Base-by-base conservation (phyloP, 768 basidiomycete species). In the Suillus bovinus region DNA sequence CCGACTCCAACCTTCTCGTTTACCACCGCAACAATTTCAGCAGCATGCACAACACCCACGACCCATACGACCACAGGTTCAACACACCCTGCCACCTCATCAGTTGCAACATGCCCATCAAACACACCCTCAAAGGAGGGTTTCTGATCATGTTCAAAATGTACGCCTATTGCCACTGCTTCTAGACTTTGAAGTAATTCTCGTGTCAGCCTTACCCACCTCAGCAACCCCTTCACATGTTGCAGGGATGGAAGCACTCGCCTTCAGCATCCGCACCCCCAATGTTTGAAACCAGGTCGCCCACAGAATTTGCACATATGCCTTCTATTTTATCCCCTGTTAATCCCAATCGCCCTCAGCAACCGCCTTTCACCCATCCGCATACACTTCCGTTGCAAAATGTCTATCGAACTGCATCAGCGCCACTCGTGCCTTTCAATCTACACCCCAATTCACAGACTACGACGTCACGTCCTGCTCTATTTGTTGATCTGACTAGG, bases 361-460 rank as follows among this genome's bases (percentile, higher is more conserved):
- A 44, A 17, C 34, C 44, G 10, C 20, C 2, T 20, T 20, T 20
- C 20, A 54, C 27, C n/a, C 33, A 58, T 58, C 36, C 47, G 29
- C 42, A 22, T 24, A 20, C 31, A 29, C 54, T 38, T 47, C 4
- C 52, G 0, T 58, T 55, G 11, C 39, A 38, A 47, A 27, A 61
- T 7, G 61, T 64, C 17, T 52, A 59, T 22, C 65, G 39, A 24
- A 53, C 17, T 20, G 24, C 34, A 39, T 59, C 67, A 24, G 67
- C 61, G 10, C 39, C 58, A 16, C 49, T 65, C 3, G 16, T 38
- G 3, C 22, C 54, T 55, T 36, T 39, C 17, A 11, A 27, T 13
- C 13, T 33, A n/a, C 31, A 52, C 20, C 29, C 50, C 29, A 39
- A 56, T 17, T 27, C 4, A 11, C 10, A 56, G 2, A 8, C 38